Percentiles rank a stretch among this genome's conserved stretches.
These are phyloP conservation scores for Gnomoniopsis sp. DNA, from an alignment of 2,329 filamentous ascomycete species.

Conservation along the genomic window DNA sequence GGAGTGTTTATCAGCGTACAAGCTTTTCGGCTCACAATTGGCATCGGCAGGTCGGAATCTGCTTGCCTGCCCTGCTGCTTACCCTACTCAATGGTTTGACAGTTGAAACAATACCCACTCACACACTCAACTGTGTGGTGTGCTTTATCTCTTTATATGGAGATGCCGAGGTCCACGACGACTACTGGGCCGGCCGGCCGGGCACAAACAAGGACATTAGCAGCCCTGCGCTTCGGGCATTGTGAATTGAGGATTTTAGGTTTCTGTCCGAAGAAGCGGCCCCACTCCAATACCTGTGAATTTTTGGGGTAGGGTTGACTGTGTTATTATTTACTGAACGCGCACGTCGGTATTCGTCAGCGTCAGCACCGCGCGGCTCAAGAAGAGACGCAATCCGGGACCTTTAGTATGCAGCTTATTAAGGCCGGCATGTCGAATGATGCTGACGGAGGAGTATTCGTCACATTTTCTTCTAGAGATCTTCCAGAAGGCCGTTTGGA, in stretches of 20 bases:
- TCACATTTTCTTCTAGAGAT: constrained; percentile 6
- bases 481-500: constrained; percentile 13
- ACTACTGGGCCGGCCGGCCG: too few species aligned
- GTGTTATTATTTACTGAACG: background rate
- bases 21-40: background rate
- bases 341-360: background rate
- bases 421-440: background rate
- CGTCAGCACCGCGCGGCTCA: constrained; percentile 1
- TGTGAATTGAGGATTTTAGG: background rate
- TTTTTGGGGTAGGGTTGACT: background rate
- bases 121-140: background rate
- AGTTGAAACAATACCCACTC: background rate
- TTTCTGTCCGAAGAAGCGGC: background rate
- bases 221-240: background rate
- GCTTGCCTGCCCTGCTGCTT: background rate
- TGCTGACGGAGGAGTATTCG: background rate
- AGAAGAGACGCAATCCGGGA: background rate
- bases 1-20: background rate
- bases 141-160: too few species aligned
- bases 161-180: too few species aligned
- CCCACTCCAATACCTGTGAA: background rate
- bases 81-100: background rate
- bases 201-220: too few species aligned
- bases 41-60: constrained; percentile 8
- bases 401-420: background rate